These are phyloP conservation scores for Geotrichum reessii DNA, from an alignment of 1,139 yeast species.

Conservation along the genomic window DNA sequence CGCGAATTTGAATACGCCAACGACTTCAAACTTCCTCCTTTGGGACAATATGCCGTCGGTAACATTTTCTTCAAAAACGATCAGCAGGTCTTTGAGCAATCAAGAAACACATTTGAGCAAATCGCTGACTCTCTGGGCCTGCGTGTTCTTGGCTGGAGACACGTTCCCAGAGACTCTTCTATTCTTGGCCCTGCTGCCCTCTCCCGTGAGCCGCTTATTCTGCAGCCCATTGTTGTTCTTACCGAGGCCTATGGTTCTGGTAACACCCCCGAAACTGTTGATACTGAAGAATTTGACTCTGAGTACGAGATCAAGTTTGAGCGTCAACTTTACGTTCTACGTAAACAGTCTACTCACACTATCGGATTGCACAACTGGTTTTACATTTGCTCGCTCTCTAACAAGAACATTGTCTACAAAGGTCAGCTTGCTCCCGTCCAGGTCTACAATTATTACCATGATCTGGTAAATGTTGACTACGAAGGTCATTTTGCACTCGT, in stretches of 20 bases:
- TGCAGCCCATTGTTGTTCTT: slow-evolving; percentile 83
- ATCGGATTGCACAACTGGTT: slow-evolving; percentile 97
- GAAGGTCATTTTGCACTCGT: slow-evolving; percentile 95
- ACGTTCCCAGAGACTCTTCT: slow-evolving; percentile 90
- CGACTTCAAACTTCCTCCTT: slow-evolving; percentile 59
- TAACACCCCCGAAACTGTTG: slow-evolving; percentile 27
- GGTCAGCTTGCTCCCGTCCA: slow-evolving; percentile 97
- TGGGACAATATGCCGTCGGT: slow-evolving; percentile 92
- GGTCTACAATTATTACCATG: slow-evolving; percentile 91
- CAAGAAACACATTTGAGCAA: slow-evolving; percentile 70
- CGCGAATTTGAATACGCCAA: slow-evolving; percentile 64
- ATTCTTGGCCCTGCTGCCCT: slow-evolving; percentile 92
- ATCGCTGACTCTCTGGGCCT: slow-evolving; percentile 74
- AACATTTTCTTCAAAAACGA: slow-evolving; percentile 86
- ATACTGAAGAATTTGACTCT: slow-evolving; percentile 47
- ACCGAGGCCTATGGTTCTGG: slow-evolving; percentile 49
- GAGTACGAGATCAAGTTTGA: slow-evolving; percentile 64
- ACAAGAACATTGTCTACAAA: slow-evolving; percentile 88
- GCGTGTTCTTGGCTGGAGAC: slow-evolving; percentile 88
- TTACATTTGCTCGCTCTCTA: slow-evolving; percentile 88
- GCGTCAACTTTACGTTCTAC: slow-evolving; percentile 73
- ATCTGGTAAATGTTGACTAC: slow-evolving; percentile 82
- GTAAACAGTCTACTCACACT: slow-evolving; percentile 85
- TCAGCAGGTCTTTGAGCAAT: slow-evolving; percentile 55
- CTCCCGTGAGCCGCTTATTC: slow-evolving; percentile 83